phyloP scores from a whole-genome alignment of 768 basidiomycete genomes.

The Xerocomus brunneocitrinus region DNA sequence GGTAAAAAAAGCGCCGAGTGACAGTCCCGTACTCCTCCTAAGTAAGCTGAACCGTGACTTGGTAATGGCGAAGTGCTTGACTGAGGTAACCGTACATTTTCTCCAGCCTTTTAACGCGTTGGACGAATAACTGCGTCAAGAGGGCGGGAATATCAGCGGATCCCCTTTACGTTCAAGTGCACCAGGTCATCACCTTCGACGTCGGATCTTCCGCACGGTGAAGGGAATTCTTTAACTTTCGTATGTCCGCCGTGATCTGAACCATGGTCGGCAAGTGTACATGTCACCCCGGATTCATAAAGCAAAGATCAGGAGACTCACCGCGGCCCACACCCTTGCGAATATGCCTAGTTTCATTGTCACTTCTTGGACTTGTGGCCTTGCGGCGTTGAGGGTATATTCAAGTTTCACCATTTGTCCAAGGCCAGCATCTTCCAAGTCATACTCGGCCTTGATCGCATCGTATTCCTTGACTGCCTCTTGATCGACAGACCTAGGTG shows the following conservation, averaged over 20 bases:
- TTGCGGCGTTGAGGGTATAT: constrained; percentile 5
- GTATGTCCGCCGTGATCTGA: constrained; percentile 19
- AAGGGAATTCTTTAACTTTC: constrained; percentile 10
- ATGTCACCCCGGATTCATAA: neutral
- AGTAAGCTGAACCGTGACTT: constrained; percentile 14
- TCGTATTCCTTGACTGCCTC: constrained; percentile 9
- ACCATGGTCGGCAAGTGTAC: neutral
- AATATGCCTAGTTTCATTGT: constrained; percentile 16
- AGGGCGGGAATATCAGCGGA: neutral
- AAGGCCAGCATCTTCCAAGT: constrained; percentile 11
- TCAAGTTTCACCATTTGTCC: constrained; percentile 15
- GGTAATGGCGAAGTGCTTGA: constrained; percentile 20
- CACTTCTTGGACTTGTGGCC: constrained; percentile 18
- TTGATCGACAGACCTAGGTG: constrained; percentile 2
- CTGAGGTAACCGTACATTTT: constrained; percentile 19
- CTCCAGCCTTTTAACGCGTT: constrained; percentile 14
- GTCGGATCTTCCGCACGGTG: constrained; percentile 6
- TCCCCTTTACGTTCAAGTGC: neutral
- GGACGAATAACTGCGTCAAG: constrained; percentile 10
- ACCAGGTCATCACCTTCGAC: constrained; percentile 7
- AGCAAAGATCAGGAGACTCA: neutral
- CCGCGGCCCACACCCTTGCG: constrained; percentile 18
- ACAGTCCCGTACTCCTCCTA: neutral
- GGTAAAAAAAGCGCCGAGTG: neutral
- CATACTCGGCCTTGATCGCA: constrained; percentile 6